Conservation (phyloP, 2,329 filamentous ascomycete genomes). For the Teratosphaeria viscida region DNA sequence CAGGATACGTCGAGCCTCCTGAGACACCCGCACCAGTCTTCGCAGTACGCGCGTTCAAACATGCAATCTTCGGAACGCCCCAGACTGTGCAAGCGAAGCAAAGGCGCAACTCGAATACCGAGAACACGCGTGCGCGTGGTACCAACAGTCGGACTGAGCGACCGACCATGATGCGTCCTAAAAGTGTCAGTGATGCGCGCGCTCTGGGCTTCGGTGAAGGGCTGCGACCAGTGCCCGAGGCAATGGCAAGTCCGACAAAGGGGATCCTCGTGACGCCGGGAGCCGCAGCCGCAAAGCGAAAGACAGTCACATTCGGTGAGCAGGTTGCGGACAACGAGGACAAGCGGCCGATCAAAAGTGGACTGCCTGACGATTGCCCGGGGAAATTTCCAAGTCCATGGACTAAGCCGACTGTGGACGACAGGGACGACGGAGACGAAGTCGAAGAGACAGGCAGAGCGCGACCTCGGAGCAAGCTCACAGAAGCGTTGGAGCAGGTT, state of each 20-base stretch:
- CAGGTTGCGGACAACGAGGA: slow-evolving; percentile 47
- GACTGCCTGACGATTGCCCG: slow-evolving; percentile 37
- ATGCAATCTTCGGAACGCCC: slow-evolving; percentile 54
- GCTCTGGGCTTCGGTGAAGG: slow-evolving; percentile 8
- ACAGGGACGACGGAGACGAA: slow-evolving; percentile 19
- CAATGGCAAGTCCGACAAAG: slow-evolving; percentile 41
- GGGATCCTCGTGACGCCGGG: slow-evolving; percentile 56
- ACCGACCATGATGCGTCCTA: slow-evolving; percentile 18
- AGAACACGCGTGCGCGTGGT: slow-evolving; percentile 12
- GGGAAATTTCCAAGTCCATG: slow-evolving; percentile 43
- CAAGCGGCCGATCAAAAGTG: slow-evolving; percentile 37
- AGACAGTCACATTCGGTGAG: slow-evolving; percentile 51
- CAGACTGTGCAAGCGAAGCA: slow-evolving; percentile 34
- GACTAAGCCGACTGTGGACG: slow-evolving; percentile 18
- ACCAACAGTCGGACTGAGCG: slow-evolving; percentile 8
- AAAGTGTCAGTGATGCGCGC: slow-evolving; percentile 19
- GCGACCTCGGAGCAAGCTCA: slow-evolving; percentile 32
- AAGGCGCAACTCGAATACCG: slow-evolving; percentile 22
- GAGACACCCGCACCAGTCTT: slow-evolving; percentile 58
- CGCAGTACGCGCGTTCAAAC: slow-evolving; percentile 56
- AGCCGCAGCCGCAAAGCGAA: slow-evolving; percentile 44
- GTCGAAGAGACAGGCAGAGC: slow-evolving; percentile 18
- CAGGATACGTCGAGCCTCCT: slow-evolving; percentile 43
- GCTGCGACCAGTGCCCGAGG: slow-evolving; percentile 12
- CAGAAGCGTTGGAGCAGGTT: slow-evolving; percentile 34